Evolutionary conservation across 257 asterid species (phyloP), one percentile per base, ranked within the genome.

Genomic region (Solanum medicagineum): DNA sequence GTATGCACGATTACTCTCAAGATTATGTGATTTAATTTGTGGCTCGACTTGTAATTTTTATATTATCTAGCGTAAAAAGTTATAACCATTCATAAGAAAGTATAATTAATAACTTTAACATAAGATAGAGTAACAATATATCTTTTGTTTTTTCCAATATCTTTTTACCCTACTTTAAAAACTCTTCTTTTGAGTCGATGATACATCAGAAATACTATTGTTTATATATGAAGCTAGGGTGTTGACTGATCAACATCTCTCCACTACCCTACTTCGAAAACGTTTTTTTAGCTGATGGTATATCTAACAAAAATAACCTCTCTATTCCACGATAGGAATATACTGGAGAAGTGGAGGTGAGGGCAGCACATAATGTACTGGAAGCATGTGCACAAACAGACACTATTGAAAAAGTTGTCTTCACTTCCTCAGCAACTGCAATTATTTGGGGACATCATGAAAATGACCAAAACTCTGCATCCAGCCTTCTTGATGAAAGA

Each of bases 301-400:
- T 59, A 59, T 59, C 29, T 59, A 59, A 20, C 29, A 59, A 3
- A 59, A 59, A 59, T n/a, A 59, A 5, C 4, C 0, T 59, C n/a
- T 59, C 4, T 59, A 59, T 10, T 12, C 0, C 29, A 13, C 0
- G 29, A 4, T 91, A 96, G 99, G 99, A 94, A 90, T 84, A 77
- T 77, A 91, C 92, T 91, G 94, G 91, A 47, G 99, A 96, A 71
- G 84, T 95, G 85, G 99, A 96, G 88, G 98, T 93, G 22, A 94
- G 97, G 87, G 98, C 98, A 40, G 99, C 99, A 47, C 98, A 94
- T 87, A 96, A 96, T 87, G 98, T 95, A 85, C 16, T 96, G 90
- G 99, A 96, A 91, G 99, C 99, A 19, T 94, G 99, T 89, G 98
- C 98, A 1, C 98, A 92, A 80, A 95, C 97, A 22, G 94, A 92